Evolutionary conservation across 1,284 basidiomycete genomes (phyloP), one percentile per base, ranked within the genome.

Genomic region (Heterobasidion occidentale): DNA sequence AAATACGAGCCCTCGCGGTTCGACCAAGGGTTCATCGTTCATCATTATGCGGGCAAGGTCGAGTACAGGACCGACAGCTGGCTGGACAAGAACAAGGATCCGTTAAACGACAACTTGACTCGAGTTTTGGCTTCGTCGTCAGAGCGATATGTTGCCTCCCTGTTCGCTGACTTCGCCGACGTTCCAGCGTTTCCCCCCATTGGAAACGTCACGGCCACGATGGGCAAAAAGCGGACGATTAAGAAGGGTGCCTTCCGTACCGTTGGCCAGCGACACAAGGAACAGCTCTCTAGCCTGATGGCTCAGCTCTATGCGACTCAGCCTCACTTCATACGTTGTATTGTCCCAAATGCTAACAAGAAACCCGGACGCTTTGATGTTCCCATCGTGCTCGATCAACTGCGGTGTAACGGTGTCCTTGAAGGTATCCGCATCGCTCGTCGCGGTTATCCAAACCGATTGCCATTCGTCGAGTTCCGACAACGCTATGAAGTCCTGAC

Each of bases 51-150:
- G 0, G 97, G 94, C 51, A 89, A 88, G 59, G 97, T 99, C 65
- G 95, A 98, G 67, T 99, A 99, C 66, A 82, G 89, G 49, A 98
- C 96, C 1, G 88, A 94, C 45, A 92, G 94, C 9, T 99, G 97
- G 97, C 77, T 99, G 60, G 94, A 97, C 76, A 99, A 99, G 85
- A 99, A 99, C 80, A 98, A 98, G 74, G 97, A 99, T 67, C 97
- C 97, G 0, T 77, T 99, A 61, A 98, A 99, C 70, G 95, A 98
- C 68, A 96, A 98, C 67, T 80, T 99, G 46, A 93, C 93, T 0
- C 86, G 93, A 15, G 87, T 99, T 45, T 79, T 99, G 27, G 86
- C 93, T 1, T 79, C 82, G 14, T 97, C 96, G 1, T 80, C 84
- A 1, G 89, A 98, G 63, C 81, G 83, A 38, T 94, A 92, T 65